Percentiles rank a stretch among this genome's conserved stretches.
Conservation (phyloP, 192 early-diverging fungal genomes). For the Backusella luteola region DNA sequence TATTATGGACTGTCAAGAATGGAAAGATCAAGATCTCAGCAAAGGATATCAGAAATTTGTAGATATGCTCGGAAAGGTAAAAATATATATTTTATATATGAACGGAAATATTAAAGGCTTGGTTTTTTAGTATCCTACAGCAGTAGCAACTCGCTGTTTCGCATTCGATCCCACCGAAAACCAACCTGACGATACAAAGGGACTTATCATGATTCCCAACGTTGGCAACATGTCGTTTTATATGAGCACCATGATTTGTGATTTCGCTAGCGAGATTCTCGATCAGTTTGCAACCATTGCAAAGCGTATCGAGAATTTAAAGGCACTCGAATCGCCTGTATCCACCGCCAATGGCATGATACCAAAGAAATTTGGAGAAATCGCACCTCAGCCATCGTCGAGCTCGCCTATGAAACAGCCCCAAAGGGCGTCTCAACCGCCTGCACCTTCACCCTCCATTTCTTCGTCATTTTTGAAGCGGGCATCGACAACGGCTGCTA, state of each 20-base stretch:
- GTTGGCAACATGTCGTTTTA: constrained; percentile 79
- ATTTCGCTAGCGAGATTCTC: constrained; percentile 71
- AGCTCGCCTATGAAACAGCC: constrained; percentile 2
- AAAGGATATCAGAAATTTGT: constrained; percentile 64
- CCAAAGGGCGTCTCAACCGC: neutral
- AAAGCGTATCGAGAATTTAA: constrained; percentile 16
- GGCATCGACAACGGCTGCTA: constrained; percentile 5
- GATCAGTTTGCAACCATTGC: constrained; percentile 59
- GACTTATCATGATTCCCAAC: constrained; percentile 80
- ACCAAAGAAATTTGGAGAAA: neutral
- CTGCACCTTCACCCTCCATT: constrained; percentile 1
- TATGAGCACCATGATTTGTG: constrained; percentile 72
- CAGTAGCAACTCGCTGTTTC: constrained; percentile 73
- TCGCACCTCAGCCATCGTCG: constrained; percentile 6
- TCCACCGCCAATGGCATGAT: neutral
- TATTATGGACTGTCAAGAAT: constrained; percentile 77
- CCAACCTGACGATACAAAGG: constrained; percentile 73
- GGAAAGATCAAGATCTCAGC: constrained; percentile 47
- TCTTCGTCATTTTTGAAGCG: constrained; percentile 28
- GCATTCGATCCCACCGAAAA: constrained; percentile 78
- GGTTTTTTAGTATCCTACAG: constrained; percentile 59
- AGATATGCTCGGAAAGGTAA: constrained; percentile 59
- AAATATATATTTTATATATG: neutral
- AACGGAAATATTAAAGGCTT: too few relatives aligned
- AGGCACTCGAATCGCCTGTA: constrained; percentile 20